phyloP scores from a whole-genome alignment of 2,329 filamentous ascomycete genomes.

The Coniochaeta pulveracea region DNA sequence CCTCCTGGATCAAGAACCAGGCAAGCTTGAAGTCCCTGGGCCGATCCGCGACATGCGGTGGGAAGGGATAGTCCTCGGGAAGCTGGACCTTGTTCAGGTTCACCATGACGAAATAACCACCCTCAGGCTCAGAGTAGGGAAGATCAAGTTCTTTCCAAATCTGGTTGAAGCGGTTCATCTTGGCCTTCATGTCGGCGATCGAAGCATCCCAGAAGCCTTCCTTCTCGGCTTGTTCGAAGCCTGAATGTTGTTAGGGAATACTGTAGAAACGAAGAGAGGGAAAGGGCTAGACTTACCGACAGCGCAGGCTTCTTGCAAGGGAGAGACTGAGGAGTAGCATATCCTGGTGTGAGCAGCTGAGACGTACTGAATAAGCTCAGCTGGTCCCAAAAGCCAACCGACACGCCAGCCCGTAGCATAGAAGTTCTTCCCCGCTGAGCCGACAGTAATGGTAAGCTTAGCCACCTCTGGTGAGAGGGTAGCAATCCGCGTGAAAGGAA shows the following conservation, averaged over 20 bases:
- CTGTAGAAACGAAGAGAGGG: background rate
- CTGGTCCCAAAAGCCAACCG: constrained; percentile 81
- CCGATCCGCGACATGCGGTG: constrained; percentile 70
- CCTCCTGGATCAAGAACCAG: constrained; percentile 93
- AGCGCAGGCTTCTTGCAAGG: constrained; percentile 83
- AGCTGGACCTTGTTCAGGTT: constrained; percentile 83
- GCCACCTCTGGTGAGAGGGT: constrained; percentile 83
- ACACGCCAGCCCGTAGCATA: constrained; percentile 95
- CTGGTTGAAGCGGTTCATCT: constrained; percentile 76
- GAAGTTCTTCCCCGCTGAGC: constrained; percentile 93
- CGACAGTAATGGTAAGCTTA: constrained; percentile 77
- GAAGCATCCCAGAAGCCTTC: constrained; percentile 80
- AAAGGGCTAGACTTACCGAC: constrained; percentile 35
- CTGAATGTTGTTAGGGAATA: constrained; percentile 3
- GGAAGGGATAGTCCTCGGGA: constrained; percentile 75
- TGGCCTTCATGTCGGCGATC: constrained; percentile 77
- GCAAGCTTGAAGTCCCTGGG: constrained; percentile 86
- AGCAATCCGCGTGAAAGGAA: constrained; percentile 82
- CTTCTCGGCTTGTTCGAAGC: constrained; percentile 78
- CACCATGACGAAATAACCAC: constrained; percentile 90
- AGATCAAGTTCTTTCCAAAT: constrained; percentile 66
- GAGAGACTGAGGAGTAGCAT: constrained; percentile 86
- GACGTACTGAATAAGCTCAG: constrained; percentile 80
- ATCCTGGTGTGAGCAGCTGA: constrained; percentile 90
- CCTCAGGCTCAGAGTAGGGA: constrained; percentile 82